Base-by-base conservation (phyloP, 305 asterid species). In the Vinca major region DNA sequence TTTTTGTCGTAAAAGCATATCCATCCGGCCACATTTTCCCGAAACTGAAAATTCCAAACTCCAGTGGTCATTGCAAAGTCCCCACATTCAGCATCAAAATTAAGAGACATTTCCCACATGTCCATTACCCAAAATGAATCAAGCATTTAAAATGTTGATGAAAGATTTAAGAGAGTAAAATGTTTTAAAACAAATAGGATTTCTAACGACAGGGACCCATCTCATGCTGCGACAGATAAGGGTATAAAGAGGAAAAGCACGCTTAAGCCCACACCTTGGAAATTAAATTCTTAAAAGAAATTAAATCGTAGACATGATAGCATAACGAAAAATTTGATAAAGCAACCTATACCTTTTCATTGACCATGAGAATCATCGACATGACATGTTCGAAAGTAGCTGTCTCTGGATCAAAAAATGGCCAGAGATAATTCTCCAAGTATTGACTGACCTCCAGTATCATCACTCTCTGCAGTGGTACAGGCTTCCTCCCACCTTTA, bases 11-110 rank as follows among this genome's bases (percentile, higher is more conserved):
- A 82, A 80, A 92, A 92, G 84, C 97, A 90, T 70, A 81, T 82
- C 98, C 98, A 92, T 50, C 96, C 97, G 73, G 96, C 92, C 78
- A 92, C 96, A 71, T 90, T 92, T 85, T 92, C 98, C 75, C 98
- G 90, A 79, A 92, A 92, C 98, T 92, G 95, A 89, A 83, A 80
- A 74, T 68, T 69, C 44, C 65, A 75, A 62, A 19, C 37, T 62
- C 13, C 41, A 70, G 57, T 33, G 6, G 4, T 54, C 61, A 9
- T 47, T 48, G 60, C 67, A 48, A 58, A 36, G 16, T 60, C 43
- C 49, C 16, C 21, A 26, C 3, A 10, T 13, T n/a, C 12, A 17
- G 54, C 20, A 60, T 41, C 62, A 40, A 70, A 13, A 45, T 11
- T 33, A 2, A 45, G 37, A 69, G 12, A 47, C 52, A 7, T 8